Evolutionary conservation across 2,329 filamentous ascomycete species (phyloP).

Genomic region (Ophiocordyceps camponoti-leonardi): DNA sequence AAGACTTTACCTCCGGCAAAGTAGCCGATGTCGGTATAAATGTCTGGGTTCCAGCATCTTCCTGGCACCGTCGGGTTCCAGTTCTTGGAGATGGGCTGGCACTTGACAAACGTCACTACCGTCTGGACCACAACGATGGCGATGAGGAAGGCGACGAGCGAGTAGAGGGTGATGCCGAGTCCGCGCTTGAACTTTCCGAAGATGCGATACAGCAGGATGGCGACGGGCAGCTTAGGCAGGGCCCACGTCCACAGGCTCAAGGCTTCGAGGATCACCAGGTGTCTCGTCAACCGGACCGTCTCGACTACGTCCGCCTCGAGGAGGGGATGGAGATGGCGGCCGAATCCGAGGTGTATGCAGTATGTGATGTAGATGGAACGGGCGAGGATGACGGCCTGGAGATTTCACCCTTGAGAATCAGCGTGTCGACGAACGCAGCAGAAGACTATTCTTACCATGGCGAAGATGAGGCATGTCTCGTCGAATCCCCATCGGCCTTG

Average conservation of each 20-base stretch:
- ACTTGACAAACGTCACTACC: background rate
- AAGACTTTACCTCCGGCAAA: background rate
- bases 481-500: background rate
- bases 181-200: background rate
- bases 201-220: background rate
- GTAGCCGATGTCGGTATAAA: background rate
- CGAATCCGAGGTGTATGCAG: background rate
- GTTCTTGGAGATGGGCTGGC: background rate
- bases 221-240: background rate
- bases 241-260: background rate
- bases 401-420: background rate
- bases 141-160: background rate
- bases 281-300: background rate
- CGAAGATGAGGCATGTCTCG: background rate
- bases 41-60: background rate
- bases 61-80: background rate
- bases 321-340: background rate
- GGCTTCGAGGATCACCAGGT: background rate
- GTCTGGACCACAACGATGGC: background rate
- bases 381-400: background rate
- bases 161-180: background rate
- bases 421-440: background rate
- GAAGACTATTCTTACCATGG: background rate
- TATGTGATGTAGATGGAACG: background rate
- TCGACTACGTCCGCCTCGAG: background rate